phyloP scores from a whole-genome alignment of 2,329 filamentous ascomycete genomes.

The Pestalotiopsis sp. region DNA sequence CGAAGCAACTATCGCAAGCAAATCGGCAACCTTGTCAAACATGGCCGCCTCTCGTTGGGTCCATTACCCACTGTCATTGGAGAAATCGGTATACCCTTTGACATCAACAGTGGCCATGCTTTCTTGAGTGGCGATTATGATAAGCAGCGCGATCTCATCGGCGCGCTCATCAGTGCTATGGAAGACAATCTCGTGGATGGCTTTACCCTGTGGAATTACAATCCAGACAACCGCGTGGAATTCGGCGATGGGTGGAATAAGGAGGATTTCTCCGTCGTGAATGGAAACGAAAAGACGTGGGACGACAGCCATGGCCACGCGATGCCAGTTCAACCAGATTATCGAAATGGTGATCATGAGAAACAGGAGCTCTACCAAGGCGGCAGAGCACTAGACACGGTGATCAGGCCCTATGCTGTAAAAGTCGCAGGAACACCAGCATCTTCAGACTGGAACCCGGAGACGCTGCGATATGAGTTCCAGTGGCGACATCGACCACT shows the following conservation, averaged over 20 bases:
- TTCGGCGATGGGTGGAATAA: constrained; percentile 46
- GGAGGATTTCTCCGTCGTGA: constrained; percentile 45
- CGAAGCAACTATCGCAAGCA: constrained; percentile 41
- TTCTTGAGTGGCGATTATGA: constrained; percentile 41
- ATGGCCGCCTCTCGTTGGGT: constrained; percentile 35
- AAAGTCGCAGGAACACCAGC: constrained; percentile 40
- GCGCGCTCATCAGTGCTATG: constrained; percentile 42
- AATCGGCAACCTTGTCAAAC: constrained; percentile 36
- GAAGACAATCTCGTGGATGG: constrained; percentile 37
- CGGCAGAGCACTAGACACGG: constrained; percentile 39
- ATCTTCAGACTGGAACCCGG: constrained; percentile 37
- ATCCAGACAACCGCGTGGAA: constrained; percentile 38
- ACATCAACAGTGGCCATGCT: constrained; percentile 39
- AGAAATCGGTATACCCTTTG: constrained; percentile 43
- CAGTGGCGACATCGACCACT: constrained; percentile 26
- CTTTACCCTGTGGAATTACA: constrained; percentile 44
- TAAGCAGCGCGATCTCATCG: constrained; percentile 40
- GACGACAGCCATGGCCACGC: constrained; percentile 29
- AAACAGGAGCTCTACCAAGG: constrained; percentile 40
- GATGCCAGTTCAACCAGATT: constrained; percentile 24
- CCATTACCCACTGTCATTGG: constrained; percentile 39
- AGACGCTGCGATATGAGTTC: constrained; percentile 36
- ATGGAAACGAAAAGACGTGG: constrained; percentile 33
- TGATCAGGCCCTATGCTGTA: constrained; percentile 43
- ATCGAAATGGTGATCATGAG: constrained; percentile 34